A percentile compares a stretch with the other conserved stretches of the same genome.
These are phyloP conservation scores for Cubamyces lactineus DNA, from an alignment of 768 basidiomycete species.

Conservation along the genomic window DNA sequence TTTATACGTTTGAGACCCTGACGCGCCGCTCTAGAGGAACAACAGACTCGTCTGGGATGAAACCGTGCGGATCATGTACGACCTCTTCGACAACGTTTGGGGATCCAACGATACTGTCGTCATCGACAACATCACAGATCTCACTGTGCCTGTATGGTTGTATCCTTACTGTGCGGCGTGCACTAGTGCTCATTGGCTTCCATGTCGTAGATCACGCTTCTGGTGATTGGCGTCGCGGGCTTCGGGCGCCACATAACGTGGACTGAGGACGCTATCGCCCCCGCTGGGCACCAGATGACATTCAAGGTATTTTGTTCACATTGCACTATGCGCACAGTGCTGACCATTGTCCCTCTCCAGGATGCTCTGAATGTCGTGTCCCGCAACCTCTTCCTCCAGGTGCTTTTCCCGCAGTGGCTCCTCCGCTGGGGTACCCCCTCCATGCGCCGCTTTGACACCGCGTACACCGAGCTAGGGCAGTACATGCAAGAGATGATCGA, in stretches of 20 bases:
- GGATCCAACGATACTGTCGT: slow-evolving; percentile 40
- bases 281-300: slow-evolving; percentile 44
- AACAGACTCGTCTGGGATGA: slow-evolving; percentile 44
- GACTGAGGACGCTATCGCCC: slow-evolving; percentile 45
- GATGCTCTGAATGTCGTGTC: slow-evolving; percentile 36
- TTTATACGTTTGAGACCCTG: neutral
- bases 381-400: slow-evolving; percentile 29
- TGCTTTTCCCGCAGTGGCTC: slow-evolving; percentile 34
- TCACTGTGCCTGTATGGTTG: slow-evolving; percentile 57
- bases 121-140: slow-evolving; percentile 49
- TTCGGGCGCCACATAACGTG: slow-evolving; percentile 56
- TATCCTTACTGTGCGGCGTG: too few relatives aligned
- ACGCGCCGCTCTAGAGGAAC: slow-evolving; percentile 30
- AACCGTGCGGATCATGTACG: slow-evolving; percentile 34
- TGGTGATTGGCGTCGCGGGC: slow-evolving; percentile 57
- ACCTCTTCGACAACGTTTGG: slow-evolving; percentile 49
- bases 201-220: slow-evolving; percentile 62
- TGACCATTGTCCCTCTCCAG: slow-evolving; percentile 7
- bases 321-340: neutral
- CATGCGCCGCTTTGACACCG: slow-evolving; percentile 28
- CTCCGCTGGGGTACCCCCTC: slow-evolving; percentile 27
- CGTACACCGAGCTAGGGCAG: slow-evolving; percentile 33
- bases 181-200: too few relatives aligned
- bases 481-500: slow-evolving; percentile 61
- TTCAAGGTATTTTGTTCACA: slow-evolving; percentile 31